Base-by-base conservation (phyloP, 352 stramenopile genomes). In the Phytopythium sindhum region DNA sequence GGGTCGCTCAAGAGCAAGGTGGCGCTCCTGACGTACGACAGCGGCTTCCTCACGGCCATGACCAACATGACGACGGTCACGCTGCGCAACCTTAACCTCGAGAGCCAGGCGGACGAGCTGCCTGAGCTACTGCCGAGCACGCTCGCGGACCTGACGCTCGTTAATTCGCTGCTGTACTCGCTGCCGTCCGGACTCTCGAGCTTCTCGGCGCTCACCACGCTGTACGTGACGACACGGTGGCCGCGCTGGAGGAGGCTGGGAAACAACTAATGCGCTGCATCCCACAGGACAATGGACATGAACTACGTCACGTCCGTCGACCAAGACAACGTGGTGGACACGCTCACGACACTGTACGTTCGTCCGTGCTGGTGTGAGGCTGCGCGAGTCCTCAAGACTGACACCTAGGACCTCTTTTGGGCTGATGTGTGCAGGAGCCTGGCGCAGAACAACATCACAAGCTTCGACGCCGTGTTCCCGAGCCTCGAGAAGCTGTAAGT, bases 261-360 rank as follows among this genome's bases (percentile, higher is more conserved):
- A 17, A 24, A 29, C 7, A 14, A 4, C 9, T 28, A 14, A 24
- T 58, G 8, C 41, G 21, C 17, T 58, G 52, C 26, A 37, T 26
- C 33, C 17, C 21, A 19, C 33, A 47, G 52, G 35, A 58, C 21
- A 15, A 29, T 60, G 33, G 35, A 60, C 54, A 33, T 21, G 54
- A 60, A 60, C 54, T 60, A 60, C 54, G 26, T 60, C 15, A 48
- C 29, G 9, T 68, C 53, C 12, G 59, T 75, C 2, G 62, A 65
- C 39, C 41, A 62, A 14, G 28, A 65, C 37, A 58, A 70, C 15
- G 60, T 64, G 55, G 68, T 72, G 6, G 58, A 75, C 50, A 66
- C 65, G 2, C 63, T 75, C 19, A 65, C 39, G 21, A 60, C 56
- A 2, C 53, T 75, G 69, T 72, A 67, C 19, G 69, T 67, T 26